Evolutionary conservation across 2,329 filamentous ascomycete genomes (phyloP).

Genomic region (Venturia aucupariae): DNA sequence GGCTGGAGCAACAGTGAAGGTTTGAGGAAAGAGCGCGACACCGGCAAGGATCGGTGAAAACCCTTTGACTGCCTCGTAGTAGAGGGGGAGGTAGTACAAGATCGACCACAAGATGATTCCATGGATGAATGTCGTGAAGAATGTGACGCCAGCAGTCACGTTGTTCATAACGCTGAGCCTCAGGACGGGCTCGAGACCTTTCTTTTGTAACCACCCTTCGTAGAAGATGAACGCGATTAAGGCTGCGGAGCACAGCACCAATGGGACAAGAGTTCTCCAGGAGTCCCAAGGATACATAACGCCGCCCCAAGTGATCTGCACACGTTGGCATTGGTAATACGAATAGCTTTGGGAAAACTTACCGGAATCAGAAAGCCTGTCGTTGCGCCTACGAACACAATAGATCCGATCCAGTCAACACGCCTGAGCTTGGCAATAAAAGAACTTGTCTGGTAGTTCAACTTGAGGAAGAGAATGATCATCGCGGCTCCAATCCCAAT

Average conservation of each 20-base stretch:
- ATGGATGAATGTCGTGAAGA: constrained; percentile 44
- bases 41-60: constrained; percentile 31
- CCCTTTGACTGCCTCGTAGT: constrained; percentile 33
- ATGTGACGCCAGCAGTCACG: constrained; percentile 42
- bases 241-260: constrained; percentile 42
- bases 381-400: constrained; percentile 50
- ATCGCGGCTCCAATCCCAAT: constrained; percentile 40
- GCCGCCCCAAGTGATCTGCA: constrained; percentile 50
- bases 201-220: constrained; percentile 39
- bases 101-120: constrained; percentile 21
- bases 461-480: constrained; percentile 44
- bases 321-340: background rate
- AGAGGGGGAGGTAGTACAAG: constrained; percentile 35
- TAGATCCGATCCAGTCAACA: constrained; percentile 55
- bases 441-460: constrained; percentile 39
- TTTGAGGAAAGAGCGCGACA: constrained; percentile 32
- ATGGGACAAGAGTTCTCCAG: constrained; percentile 52
- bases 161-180: constrained; percentile 38
- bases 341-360: background rate
- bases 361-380: constrained; percentile 50
- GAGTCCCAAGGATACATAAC: constrained; percentile 56
- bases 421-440: constrained; percentile 40
- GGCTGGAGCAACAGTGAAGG: constrained; percentile 53
- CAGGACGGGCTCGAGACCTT: constrained; percentile 39
- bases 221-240: constrained; percentile 41